These are phyloP conservation scores for Suillus brevipes DNA, from an alignment of 768 basidiomycete species.

Conservation along the genomic window DNA sequence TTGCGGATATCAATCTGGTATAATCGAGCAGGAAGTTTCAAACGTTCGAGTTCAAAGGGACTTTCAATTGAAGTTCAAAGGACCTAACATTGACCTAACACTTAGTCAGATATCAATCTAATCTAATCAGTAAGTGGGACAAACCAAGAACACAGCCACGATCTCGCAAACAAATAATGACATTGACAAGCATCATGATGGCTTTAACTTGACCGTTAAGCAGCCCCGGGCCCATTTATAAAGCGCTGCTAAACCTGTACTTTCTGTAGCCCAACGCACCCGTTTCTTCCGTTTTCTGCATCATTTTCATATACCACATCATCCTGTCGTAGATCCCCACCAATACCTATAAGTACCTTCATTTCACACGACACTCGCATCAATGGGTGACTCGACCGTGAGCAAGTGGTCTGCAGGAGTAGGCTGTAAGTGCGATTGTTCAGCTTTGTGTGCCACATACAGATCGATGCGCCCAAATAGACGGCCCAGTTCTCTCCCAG, in stretches of 20 bases:
- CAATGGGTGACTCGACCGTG: constrained; percentile 32
- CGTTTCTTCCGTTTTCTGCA: not conserved
- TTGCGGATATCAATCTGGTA: not conserved
- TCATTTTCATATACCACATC: not conserved
- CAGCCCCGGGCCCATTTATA: not conserved
- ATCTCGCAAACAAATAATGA: constrained; percentile 8
- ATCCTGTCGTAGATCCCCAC: not conserved
- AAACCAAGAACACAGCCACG: constrained; percentile 25
- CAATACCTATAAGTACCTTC: not conserved
- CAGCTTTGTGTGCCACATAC: constrained; percentile 3
- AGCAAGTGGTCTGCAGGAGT: constrained; percentile 37
- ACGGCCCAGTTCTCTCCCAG: constrained; percentile 72
- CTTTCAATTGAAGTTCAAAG: not conserved
- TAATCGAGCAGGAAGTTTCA: not conserved
- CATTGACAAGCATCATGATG: not conserved
- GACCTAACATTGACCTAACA: not conserved
- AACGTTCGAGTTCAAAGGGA: constrained; percentile 6
- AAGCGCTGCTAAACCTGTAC: not conserved
- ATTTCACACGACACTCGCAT: constrained; percentile 7
- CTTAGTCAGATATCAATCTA: constrained; percentile 12
- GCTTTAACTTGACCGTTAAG: not conserved
- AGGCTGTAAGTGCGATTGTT: constrained; percentile 30
- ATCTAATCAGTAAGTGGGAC: constrained; percentile 21
- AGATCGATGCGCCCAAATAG: constrained; percentile 41
- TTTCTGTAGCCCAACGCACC: not conserved